Base-by-base conservation (phyloP, 306 rosid genomes). In the Alnus glutinosa region DNA sequence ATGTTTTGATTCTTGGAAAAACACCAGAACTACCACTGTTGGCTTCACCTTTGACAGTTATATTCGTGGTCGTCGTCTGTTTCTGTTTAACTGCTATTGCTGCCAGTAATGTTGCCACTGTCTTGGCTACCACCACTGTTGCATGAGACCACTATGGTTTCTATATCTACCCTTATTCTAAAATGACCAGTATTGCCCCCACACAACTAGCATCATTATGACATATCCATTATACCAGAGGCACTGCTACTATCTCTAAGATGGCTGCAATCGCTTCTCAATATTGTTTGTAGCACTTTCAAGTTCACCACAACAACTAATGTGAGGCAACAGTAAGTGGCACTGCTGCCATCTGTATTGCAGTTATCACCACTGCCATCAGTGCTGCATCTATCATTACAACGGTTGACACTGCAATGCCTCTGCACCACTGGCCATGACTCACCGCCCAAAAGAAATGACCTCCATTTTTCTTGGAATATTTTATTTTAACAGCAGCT, bases 391-490 rank as follows among this genome's bases (percentile, higher is more conserved):
- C 32, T 48, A 16, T 42, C 30, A 18, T 67, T 16, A 39, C 30
- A 67, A 67, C 18, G 51, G 11, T 42, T 63, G 6, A 63, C 4
- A 13, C 42, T 63, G 16, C 51, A 42, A 39, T 1, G 32, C 49
- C 50, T 42, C 32, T 34, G n/a, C 70, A 34, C 34, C 7, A 67
- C 72, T n/a, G 4, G 66, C 15, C 16, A 0, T 10, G 30, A 59
- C 12, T 19, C 30, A 7, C 72, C 6, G 1, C 48, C 72, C 5
- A 44, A 18, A 44, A 9, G 44, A 18, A 39, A 42, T 8, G n/a
- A 13, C 72, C 51, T 68, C 2, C 49, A 68, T 68, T 68, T 68
- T 68, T n/a, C 34, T 68, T n/a, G 28, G 51, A 34, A 15, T 64
- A 34, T 3, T 36, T 12, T 6, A 10, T 64, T 42, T 68, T 39